Base-by-base conservation (phyloP, 805 yeast genomes). In the Kodamaea restingae region DNA sequence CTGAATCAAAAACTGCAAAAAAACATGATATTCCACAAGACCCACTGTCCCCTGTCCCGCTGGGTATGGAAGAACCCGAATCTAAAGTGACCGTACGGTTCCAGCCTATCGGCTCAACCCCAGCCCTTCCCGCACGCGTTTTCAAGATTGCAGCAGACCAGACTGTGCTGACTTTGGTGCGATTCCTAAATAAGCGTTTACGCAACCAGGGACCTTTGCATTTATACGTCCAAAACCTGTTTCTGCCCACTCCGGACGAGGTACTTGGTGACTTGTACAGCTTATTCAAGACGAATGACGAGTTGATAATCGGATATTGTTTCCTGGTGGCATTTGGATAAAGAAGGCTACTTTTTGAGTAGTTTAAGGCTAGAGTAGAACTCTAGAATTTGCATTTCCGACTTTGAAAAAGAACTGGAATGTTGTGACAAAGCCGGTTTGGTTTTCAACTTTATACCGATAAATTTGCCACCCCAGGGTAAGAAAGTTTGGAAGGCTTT, bases 101-200 rank as follows among this genome's bases (percentile, higher is more conserved):
- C 49, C 76, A 72, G 44, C 73, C 86, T 2, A 75, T 81, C 24
- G 86, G 86, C 0, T 71, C 83, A 0, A 67, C 78, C 0, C 72
- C 74, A 1, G 60, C 63, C 3, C 60, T 81, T 3, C 59, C 52
- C 1, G 84, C 84, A 0, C 59, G 65, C 2, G 63, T 74, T 1
- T 78, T 74, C 51, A 71, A 67, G 42, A 75, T 76, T 2, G 67
- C 77, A 10, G 53, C 66, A 15, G 59, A 62, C 21, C 79, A 73
- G 42, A 69, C 68, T 4, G 68, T 75, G 35, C 61, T 71, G 3
- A 72, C 78, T 1, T 53, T 77, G 26, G 55, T 60, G 20, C 67
- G 57, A 43, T 80, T 75, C 47, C 50, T 78, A 21, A 61, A 60
- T 17, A 70, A 65, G 47, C 67, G 61, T 39, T 43, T 75, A 18